These are phyloP conservation scores for Magnolia kwangsiensis DNA, from an alignment of 164 flowering plant genomes.

Conservation along the genomic window DNA sequence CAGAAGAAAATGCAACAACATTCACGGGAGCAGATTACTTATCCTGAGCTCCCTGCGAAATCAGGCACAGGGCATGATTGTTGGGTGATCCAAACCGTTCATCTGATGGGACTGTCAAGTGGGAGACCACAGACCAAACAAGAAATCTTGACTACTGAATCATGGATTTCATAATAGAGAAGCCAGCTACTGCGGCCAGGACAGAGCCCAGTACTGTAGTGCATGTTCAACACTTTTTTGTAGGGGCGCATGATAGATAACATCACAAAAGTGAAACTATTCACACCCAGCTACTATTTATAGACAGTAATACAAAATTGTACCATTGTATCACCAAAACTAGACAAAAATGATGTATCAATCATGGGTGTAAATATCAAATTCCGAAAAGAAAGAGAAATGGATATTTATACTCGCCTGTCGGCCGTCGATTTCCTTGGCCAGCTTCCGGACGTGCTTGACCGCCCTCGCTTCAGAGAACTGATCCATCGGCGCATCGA, in stretches of 20 bases:
- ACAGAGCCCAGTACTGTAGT: no score
- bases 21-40: neutral
- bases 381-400: neutral
- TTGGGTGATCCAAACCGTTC: neutral
- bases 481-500: constrained; percentile 72
- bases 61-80: neutral
- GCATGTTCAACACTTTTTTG: no score
- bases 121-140: no score
- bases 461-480: constrained; percentile 92
- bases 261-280: neutral
- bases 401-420: constrained; percentile 46
- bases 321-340: neutral
- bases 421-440: constrained; percentile 77
- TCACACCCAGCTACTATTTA: no score
- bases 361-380: neutral
- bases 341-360: neutral
- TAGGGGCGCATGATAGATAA: neutral
- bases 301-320: neutral
- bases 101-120: neutral
- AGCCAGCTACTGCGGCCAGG: no score
- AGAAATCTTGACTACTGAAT: no score
- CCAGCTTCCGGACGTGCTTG: constrained; percentile 57
- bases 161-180: no score
- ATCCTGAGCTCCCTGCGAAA: neutral
- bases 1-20: neutral